These are phyloP conservation scores for Phialocephala subalpina DNA, from an alignment of 2,329 filamentous ascomycete genomes.

Conservation along the genomic window DNA sequence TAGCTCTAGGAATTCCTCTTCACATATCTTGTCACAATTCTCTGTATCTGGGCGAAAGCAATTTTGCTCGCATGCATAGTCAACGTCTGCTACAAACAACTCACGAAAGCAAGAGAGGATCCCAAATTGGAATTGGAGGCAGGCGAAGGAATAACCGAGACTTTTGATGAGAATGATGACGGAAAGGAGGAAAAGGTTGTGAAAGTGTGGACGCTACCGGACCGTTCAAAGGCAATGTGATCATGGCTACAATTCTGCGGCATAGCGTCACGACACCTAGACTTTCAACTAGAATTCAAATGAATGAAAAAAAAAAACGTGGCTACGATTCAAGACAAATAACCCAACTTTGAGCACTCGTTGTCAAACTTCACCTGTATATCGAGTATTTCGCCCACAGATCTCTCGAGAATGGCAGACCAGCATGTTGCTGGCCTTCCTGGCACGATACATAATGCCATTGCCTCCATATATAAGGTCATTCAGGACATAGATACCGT, in stretches of 20 bases:
- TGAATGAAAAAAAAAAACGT: background rate
- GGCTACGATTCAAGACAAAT: background rate
- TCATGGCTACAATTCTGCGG: background rate
- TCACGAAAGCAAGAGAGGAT: background rate
- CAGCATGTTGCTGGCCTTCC: background rate
- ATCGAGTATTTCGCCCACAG: background rate
- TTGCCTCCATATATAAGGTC: background rate
- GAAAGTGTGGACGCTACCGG: background rate
- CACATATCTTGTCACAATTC: background rate
- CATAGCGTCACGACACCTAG: constrained; percentile 1
- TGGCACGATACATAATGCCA: background rate
- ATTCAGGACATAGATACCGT: background rate
- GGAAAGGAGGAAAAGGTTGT: background rate
- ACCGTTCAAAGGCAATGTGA: background rate
- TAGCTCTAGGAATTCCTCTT: background rate
- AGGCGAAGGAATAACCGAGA: background rate
- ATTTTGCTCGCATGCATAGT: background rate
- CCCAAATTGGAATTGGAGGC: background rate
- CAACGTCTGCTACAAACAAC: background rate
- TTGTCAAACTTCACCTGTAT: background rate
- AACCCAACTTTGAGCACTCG: background rate
- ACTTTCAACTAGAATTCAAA: background rate
- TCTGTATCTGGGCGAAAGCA: constrained; percentile 7
- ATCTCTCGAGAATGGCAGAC: constrained; percentile 4
- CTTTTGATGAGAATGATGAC: background rate